Base-by-base conservation (phyloP, 1,284 basidiomycete species). In the Ustilago cynodontis region DNA sequence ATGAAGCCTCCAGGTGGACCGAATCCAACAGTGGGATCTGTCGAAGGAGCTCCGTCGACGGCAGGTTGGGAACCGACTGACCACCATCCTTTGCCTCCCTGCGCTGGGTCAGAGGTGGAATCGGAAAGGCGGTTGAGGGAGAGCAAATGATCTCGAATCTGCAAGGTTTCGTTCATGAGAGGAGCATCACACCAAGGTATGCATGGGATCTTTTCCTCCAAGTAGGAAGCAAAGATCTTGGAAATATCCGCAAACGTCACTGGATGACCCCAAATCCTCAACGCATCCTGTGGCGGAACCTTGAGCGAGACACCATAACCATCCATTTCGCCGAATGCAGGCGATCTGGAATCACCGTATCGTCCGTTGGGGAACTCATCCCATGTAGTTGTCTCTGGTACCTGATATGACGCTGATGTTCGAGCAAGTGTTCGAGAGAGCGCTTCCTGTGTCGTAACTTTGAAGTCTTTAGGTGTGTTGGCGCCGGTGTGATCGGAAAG, bases 61-160 rank as follows among this genome's bases (percentile, higher is more conserved):
- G 82, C 82, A 1, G 97, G 96, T 86, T 99, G 97, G 20, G 95
- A 98, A 9, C 94, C 94, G 28, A 99, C 93, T 3, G 97, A 98
- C 94, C 96, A 97, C 90, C 94, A 93, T 2, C 78, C 76, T 39
- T 79, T 79, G 11, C 79, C 79, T 5, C 58, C 50, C 29, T 54
- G 61, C 1, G 22, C 62, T 8, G 60, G 59, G 5, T n/a, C 41
- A 20, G 41, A 20, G 41, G 37, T 11, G 14, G 37, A 18, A 16
- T 39, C 37, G 3, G 41, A 43, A 16, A 43, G 41, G n/a, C 67
- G 55, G 45, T 85, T 99, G 62, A 99, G 89, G 59, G 88, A 88
- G 75, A 94, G 90, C 18, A 99, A 90, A 72, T 93, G 89, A 2
- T 90, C 88, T 16, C 97, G 89, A 65, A 99, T 98, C 59, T 90